Evolutionary conservation across 129 eudicot genomes (phyloP).

Genomic region (Gnaphalium uliginosum): DNA sequence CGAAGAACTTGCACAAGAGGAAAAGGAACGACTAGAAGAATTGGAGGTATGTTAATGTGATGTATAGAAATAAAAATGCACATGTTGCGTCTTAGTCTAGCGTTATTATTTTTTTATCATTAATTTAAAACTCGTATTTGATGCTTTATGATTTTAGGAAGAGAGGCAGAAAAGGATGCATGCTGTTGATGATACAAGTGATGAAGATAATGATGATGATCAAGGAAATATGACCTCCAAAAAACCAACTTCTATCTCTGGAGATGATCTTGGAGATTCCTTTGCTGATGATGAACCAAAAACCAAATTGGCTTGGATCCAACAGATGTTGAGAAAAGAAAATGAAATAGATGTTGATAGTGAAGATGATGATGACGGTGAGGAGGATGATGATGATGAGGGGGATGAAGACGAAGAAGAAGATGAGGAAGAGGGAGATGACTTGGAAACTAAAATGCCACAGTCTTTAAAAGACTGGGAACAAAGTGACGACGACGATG

Average conservation of each 20-base stretch:
- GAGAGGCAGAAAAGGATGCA: slow-evolving; percentile 84
- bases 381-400: slow-evolving; percentile 40
- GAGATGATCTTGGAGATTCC: slow-evolving; percentile 97
- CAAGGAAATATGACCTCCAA: slow-evolving; percentile 39
- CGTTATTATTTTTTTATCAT: not conserved
- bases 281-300: slow-evolving; percentile 52
- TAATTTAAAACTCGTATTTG: slow-evolving; percentile 11
- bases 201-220: slow-evolving; percentile 62
- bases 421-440: slow-evolving; percentile 35
- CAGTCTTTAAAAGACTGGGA: slow-evolving; percentile 88
- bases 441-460: slow-evolving; percentile 35
- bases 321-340: slow-evolving; percentile 50
- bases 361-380: slow-evolving; percentile 51
- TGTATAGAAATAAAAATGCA: not conserved
- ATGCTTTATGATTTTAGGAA: slow-evolving; percentile 48
- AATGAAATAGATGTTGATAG: slow-evolving; percentile 48
- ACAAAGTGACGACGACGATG: slow-evolving; percentile 81
- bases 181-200: slow-evolving; percentile 71
- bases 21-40: slow-evolving; percentile 77
- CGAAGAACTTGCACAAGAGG: slow-evolving; percentile 96
- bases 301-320: slow-evolving; percentile 69
- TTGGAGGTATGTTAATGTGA: slow-evolving; percentile 63
- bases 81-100: slow-evolving; percentile 3
- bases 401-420: slow-evolving; percentile 41
- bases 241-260: slow-evolving; percentile 60